Conservation (phyloP, 2,329 filamentous ascomycete genomes). For the Colletotrichum neosansevieriae region DNA sequence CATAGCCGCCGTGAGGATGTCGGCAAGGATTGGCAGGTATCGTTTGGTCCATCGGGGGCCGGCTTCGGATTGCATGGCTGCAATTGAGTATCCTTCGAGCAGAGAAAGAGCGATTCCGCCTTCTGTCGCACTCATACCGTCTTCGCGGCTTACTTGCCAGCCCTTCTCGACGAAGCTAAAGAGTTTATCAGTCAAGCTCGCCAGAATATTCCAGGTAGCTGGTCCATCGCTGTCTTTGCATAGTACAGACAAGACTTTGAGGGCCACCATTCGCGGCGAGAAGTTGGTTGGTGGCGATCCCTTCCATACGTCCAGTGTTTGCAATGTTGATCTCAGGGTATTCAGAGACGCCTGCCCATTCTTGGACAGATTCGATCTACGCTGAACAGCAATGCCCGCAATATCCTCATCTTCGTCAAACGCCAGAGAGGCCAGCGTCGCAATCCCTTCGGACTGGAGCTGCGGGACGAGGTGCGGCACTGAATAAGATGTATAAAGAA, state of each 20-base stretch:
- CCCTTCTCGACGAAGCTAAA: slow-evolving; percentile 41
- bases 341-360: slow-evolving; percentile 68
- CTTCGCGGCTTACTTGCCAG: slow-evolving; percentile 25
- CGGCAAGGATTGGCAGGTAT: slow-evolving; percentile 65
- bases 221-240: slow-evolving; percentile 31
- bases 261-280: slow-evolving; percentile 72
- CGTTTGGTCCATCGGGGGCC: slow-evolving; percentile 57
- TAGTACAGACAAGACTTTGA: slow-evolving; percentile 65
- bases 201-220: slow-evolving; percentile 27
- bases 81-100: slow-evolving; percentile 66
- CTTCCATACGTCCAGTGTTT: slow-evolving; percentile 71
- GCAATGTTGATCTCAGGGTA: slow-evolving; percentile 65
- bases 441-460: slow-evolving; percentile 66
- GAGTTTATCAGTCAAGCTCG: slow-evolving; percentile 38
- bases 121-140: slow-evolving; percentile 28
- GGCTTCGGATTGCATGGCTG: slow-evolving; percentile 56
- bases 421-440: slow-evolving; percentile 67
- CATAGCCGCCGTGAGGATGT: slow-evolving; percentile 57
- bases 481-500: slow-evolving; percentile 71
- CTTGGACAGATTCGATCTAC: slow-evolving; percentile 77
- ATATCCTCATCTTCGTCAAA: slow-evolving; percentile 68
- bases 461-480: slow-evolving; percentile 70
- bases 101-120: slow-evolving; percentile 55
- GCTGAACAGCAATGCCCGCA: slow-evolving; percentile 70
- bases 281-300: slow-evolving; percentile 61